Conservation (phyloP, 2,329 filamentous ascomycete species). For the Juglanconis sp. region DNA sequence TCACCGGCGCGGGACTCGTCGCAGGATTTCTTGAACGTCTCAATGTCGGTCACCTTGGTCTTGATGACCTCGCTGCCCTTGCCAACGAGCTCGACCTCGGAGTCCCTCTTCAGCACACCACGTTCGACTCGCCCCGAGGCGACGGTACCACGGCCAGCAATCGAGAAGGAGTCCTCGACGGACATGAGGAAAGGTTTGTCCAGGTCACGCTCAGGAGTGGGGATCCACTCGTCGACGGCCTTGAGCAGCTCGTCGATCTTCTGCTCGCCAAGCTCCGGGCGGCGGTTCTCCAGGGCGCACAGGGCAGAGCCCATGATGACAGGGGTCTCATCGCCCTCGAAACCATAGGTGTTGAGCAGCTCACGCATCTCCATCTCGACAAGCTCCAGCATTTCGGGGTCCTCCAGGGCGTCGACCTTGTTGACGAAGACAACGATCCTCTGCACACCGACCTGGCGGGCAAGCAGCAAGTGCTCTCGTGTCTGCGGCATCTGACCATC, state of each 20-base stretch:
- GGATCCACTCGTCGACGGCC: constrained; percentile 94
- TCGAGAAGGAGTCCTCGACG: constrained; percentile 89
- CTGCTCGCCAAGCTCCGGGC: constrained; percentile 77
- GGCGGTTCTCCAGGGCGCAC: constrained; percentile 83
- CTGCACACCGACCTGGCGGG: constrained; percentile 97
- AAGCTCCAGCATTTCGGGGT: constrained; percentile 99
- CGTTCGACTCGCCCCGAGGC: constrained; percentile 97
- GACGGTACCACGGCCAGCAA: constrained; percentile 91
- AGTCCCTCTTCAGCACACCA: constrained; percentile 87
- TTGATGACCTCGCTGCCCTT: constrained; percentile 80
- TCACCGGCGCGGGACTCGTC: constrained; percentile 94
- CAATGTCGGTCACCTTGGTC: constrained; percentile 99
- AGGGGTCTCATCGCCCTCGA: constrained; percentile 96
- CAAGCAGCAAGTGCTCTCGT: constrained; percentile 94
- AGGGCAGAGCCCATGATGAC: constrained; percentile 97
- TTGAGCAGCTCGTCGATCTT: constrained; percentile 91
- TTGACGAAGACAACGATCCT: constrained; percentile 99
- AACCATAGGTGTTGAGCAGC: constrained; percentile 86
- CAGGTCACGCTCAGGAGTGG: constrained; percentile 86
- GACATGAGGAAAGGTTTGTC: constrained; percentile 99
- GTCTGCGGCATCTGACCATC: constrained; percentile 99
- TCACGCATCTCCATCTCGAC: constrained; percentile 99
- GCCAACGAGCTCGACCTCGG: constrained; percentile 91
- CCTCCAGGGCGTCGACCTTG: constrained; percentile 96
- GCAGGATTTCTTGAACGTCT: constrained; percentile 99